A percentile compares a stretch with the other conserved stretches of the same genome.
phyloP scores from a whole-genome alignment of 768 basidiomycete species.

The Thelephora ganbajun region DNA sequence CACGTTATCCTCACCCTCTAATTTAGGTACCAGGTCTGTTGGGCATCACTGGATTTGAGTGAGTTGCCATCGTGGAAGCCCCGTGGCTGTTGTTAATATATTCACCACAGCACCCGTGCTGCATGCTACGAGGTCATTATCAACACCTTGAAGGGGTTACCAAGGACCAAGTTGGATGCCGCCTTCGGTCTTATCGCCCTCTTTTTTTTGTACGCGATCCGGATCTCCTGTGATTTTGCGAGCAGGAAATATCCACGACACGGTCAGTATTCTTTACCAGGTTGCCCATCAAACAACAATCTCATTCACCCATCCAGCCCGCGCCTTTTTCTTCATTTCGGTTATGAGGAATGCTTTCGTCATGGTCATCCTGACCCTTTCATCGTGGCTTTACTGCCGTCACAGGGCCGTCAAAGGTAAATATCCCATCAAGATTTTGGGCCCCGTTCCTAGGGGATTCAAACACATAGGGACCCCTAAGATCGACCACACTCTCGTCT shows the following conservation, averaged over 20 bases:
- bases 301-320: constrained; percentile 24
- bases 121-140: constrained; percentile 82
- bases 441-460: constrained; percentile 76
- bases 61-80: constrained; percentile 12
- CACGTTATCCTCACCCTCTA: neutral
- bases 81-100: constrained; percentile 5
- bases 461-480: constrained; percentile 37
- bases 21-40: constrained; percentile 61
- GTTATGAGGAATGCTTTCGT: constrained; percentile 80
- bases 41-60: constrained; percentile 80
- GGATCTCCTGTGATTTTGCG: constrained; percentile 36
- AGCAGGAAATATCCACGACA: constrained; percentile 46
- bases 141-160: constrained; percentile 79
- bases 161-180: constrained; percentile 60
- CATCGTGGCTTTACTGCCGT: constrained; percentile 75
- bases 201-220: constrained; percentile 53
- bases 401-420: constrained; percentile 46
- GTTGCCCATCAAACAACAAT: neutral
- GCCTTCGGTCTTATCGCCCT: constrained; percentile 81
- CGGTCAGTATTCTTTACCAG: constrained; percentile 23
- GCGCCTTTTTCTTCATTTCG: constrained; percentile 64
- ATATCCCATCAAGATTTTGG: constrained; percentile 76
- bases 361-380: constrained; percentile 73
- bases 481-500: constrained; percentile 37
- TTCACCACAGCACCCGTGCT: constrained; percentile 54